These are phyloP conservation scores for Edaphochlamys debaryana DNA, from an alignment of 139 green algal genomes.

Conservation along the genomic window DNA sequence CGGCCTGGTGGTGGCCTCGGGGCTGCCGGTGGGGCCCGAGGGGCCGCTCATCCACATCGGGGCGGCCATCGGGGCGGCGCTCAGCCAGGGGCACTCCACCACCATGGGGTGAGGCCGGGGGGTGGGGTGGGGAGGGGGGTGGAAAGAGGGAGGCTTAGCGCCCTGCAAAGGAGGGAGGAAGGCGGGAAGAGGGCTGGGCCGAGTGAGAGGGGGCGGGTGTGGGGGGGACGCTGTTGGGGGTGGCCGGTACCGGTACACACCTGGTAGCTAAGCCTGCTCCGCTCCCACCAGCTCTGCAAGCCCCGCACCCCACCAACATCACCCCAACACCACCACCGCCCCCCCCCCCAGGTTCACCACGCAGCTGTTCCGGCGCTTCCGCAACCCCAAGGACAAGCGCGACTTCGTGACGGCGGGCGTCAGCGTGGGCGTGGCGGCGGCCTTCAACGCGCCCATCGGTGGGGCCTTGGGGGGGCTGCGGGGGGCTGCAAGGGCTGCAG, in stretches of 20 bases:
- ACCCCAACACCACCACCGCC: too few species aligned
- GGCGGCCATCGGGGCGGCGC: slow-evolving; percentile 71
- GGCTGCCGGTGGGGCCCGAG: slow-evolving; percentile 89
- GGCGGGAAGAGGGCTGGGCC: too few species aligned
- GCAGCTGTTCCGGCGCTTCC: slow-evolving; percentile 79
- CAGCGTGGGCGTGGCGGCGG: slow-evolving; percentile 83
- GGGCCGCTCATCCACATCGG: slow-evolving; percentile 93
- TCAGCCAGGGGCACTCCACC: slow-evolving; percentile 87
- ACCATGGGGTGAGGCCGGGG: slow-evolving; percentile 63
- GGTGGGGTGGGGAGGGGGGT: background rate
- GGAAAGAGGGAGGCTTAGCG: too few species aligned
- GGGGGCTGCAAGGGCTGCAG: too few species aligned
- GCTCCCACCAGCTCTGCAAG: too few species aligned
- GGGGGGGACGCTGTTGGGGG: too few species aligned
- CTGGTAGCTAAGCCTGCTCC: too few species aligned
- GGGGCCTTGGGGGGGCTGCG: background rate
- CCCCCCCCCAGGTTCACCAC: slow-evolving; percentile 59
- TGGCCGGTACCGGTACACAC: too few species aligned
- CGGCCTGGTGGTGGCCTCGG: slow-evolving; percentile 75
- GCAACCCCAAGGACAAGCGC: slow-evolving; percentile 91
- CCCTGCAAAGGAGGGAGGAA: too few species aligned
- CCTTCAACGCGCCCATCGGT: slow-evolving; percentile 82
- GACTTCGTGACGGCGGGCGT: slow-evolving; percentile 91
- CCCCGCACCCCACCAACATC: too few species aligned
- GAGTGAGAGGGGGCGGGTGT: too few species aligned